Conservation (phyloP, 306 rosid species). For the Casuarina equisetifolia region DNA sequence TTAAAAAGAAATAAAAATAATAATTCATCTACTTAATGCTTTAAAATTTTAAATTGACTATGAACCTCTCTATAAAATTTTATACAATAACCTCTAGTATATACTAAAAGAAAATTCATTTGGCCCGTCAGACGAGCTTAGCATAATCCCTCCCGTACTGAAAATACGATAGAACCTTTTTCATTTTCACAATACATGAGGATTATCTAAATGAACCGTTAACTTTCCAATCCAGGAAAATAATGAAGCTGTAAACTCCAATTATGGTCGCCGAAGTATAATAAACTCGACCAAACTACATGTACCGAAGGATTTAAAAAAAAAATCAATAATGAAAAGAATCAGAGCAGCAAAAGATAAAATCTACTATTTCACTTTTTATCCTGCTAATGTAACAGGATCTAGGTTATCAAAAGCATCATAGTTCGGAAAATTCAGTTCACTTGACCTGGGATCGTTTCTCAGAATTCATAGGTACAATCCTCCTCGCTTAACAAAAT, state of each 20-base stretch:
- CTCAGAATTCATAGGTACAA: neutral
- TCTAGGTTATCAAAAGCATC: neutral
- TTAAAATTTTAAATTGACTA: no score
- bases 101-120: no score
- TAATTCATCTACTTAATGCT: no score
- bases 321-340: no score
- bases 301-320: no score
- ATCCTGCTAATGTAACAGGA: neutral
- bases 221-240: neutral
- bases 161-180: no score
- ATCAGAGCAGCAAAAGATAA: neutral
- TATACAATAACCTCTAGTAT: no score
- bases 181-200: neutral
- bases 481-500: constrained; percentile 16
- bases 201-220: neutral
- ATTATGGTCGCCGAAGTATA: neutral
- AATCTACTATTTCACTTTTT: neutral
- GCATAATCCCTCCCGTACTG: no score
- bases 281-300: no score
- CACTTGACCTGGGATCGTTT: neutral
- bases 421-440: neutral
- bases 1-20: no score
- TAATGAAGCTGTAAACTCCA: neutral
- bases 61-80: no score
- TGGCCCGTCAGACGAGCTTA: no score